Percentiles rank a stretch among this genome's conserved stretches.
phyloP scores from a whole-genome alignment of 2,329 filamentous ascomycete species.

The Botrytis tulipae region DNA sequence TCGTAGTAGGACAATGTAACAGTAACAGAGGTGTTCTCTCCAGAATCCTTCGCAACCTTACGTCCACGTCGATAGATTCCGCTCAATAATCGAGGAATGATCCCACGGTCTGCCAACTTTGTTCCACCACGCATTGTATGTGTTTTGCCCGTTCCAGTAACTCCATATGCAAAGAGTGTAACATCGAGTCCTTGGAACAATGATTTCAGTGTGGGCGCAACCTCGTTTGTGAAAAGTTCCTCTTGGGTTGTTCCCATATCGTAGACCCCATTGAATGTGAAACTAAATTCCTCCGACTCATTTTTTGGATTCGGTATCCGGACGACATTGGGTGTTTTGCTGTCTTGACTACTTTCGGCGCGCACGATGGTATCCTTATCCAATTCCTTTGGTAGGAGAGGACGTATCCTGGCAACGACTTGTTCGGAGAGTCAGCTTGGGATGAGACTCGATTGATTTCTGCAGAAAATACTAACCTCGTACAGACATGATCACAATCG shows the following conservation, averaged over 20 bases:
- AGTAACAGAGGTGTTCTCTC: conserved; percentile 65
- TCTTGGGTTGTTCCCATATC: conserved; percentile 78
- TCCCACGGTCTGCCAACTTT: conserved; percentile 79
- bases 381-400: conserved; percentile 79
- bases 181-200: conserved; percentile 87
- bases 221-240: conserved; percentile 87
- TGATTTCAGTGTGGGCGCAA: conserved; percentile 85
- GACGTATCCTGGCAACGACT: conserved; percentile 87
- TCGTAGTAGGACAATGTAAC: conserved; percentile 90
- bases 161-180: conserved; percentile 89
- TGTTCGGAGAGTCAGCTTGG: conserved; percentile 56
- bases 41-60: conserved; percentile 78
- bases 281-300: conserved; percentile 84
- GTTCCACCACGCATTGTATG: conserved; percentile 94
- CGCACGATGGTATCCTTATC: conserved; percentile 84
- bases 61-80: conserved; percentile 80
- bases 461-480: conserved; percentile 28
- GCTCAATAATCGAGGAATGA: conserved; percentile 83
- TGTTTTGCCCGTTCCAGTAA: conserved; percentile 91
- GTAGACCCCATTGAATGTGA: conserved; percentile 93
- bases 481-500: conserved; percentile 30
- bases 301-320: conserved; percentile 95
- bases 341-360: conserved; percentile 60
- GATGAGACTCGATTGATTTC: background rate
- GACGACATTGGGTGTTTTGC: conserved; percentile 65